Evolutionary conservation across 768 basidiomycete genomes (phyloP), one percentile per base, ranked within the genome.

Genomic region (Cubamyces sp.): DNA sequence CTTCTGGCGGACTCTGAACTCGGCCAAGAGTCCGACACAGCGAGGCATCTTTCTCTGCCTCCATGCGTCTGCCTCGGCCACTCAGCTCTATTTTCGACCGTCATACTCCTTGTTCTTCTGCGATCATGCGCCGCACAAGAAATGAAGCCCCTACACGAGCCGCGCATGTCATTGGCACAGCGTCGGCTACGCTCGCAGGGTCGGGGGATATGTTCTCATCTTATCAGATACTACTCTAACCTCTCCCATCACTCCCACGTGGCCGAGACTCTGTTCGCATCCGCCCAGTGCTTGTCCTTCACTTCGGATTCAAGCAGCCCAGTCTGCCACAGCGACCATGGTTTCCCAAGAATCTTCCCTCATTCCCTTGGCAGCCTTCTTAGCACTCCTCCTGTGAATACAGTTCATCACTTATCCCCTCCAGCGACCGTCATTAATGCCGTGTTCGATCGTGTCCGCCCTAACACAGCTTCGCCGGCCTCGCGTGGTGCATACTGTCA

Each of bases 401-500:
- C 41, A 11, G 21, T 51, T 45, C 54, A 59, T 50, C 18, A 25
- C 12, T 18, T 28, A 47, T 47, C 5, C 21, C 39, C 60, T 21
- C 28, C 34, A 40, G n/a, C 14, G 39, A 39, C 19, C 1, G 19
- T 15, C 26, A 14, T 19, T 34, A 15, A 40, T 40, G 37, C 12
- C 41, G 25, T 42, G 41, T 52, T 56, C 6, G 18, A 51, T 39
- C 25, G 23, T 43, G 48, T 60, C 61, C 57, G 7, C 19, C 49
- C 37, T 23, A 18, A n/a, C 47, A 25, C 67, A 86, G 84, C 41
- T 70, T 81, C 41, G 78, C 81, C 16, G 76, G 81, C 28, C 68
- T 88, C 7, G 79, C 80, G 43, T 88, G 88, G 85, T 90, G 88
- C 68, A 73, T 88, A 61, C 73, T 90, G 52, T 87, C 87, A 37